Conservation (phyloP, 768 basidiomycete species). For the Lentinus brumalis region DNA sequence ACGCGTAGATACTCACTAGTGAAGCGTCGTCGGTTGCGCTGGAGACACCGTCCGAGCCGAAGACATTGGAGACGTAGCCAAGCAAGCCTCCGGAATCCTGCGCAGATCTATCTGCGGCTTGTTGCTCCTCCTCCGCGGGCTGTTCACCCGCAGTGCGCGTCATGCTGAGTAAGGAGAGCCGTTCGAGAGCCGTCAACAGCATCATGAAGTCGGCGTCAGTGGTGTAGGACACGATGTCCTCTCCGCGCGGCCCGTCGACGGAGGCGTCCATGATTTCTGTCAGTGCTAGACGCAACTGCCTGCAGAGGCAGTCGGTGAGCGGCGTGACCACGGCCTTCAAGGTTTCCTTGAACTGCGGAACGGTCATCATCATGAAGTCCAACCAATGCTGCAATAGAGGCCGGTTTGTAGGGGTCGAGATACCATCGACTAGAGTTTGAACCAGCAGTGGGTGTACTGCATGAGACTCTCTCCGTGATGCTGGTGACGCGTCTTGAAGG, state of each 20-base stretch:
- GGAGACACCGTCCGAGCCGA: conserved; percentile 67
- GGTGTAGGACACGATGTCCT: conserved; percentile 49
- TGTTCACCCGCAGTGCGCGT: conserved; percentile 54
- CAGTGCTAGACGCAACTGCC: conserved; percentile 62
- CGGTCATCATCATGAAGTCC: conserved; percentile 90
- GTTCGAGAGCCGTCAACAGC: conserved; percentile 82
- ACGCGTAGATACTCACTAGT: conserved; percentile 44
- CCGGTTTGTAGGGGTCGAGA: conserved; percentile 67
- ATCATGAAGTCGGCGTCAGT: conserved; percentile 85
- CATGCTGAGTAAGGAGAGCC: conserved; percentile 74
- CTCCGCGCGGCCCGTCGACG: conserved; percentile 35
- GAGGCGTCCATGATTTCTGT: conserved; percentile 54
- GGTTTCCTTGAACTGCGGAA: conserved; percentile 80
- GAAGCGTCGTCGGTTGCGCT: conserved; percentile 54
- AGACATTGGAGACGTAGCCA: conserved; percentile 90
- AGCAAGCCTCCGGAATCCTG: conserved; percentile 69
- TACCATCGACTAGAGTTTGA: conserved; percentile 80
- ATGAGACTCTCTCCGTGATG: conserved; percentile 40
- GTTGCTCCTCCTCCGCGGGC: conserved; percentile 58
- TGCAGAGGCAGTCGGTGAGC: conserved; percentile 77
- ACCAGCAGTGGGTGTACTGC: conserved; percentile 71
- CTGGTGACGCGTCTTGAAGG: conserved; percentile 10
- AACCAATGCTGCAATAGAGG: conserved; percentile 93
- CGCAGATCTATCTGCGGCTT: conserved; percentile 50
- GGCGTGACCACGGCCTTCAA: conserved; percentile 69